A percentile compares a stretch with the other conserved stretches of the same genome.
Evolutionary conservation across 139 green algal species (phyloP).

Genomic region (Tetradesmus lagerheimii): DNA sequence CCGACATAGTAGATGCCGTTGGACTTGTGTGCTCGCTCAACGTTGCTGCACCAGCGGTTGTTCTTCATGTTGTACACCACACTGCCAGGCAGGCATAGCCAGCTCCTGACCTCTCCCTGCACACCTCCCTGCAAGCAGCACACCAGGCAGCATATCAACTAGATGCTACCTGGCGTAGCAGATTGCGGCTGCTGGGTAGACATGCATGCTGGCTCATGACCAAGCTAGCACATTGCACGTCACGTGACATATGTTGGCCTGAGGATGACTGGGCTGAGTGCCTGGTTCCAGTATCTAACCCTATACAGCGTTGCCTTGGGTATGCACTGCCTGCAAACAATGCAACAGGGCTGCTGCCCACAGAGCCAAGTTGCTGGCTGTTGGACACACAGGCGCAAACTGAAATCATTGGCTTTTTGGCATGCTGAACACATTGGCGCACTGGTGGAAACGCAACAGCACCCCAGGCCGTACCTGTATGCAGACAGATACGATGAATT

Average conservation of each 20-base stretch:
- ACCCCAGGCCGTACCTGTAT: neutral
- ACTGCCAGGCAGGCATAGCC: slow-evolving; percentile 45
- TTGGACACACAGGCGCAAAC: too few relatives aligned
- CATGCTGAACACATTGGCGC: too few relatives aligned
- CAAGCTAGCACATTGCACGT: neutral
- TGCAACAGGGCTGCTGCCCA: too few relatives aligned
- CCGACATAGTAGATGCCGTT: slow-evolving; percentile 81
- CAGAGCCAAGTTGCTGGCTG: neutral
- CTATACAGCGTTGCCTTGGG: too few relatives aligned
- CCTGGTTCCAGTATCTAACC: too few relatives aligned
- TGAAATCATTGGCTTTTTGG: too few relatives aligned
- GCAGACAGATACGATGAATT: slow-evolving; percentile 18
- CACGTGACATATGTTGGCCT: too few relatives aligned
- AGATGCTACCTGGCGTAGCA: neutral
- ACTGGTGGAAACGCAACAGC: too few relatives aligned
- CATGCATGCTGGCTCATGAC: neutral
- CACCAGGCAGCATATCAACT: neutral
- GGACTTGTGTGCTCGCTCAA: slow-evolving; percentile 73
- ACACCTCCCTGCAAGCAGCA: slow-evolving; percentile 53
- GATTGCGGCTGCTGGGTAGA: neutral
- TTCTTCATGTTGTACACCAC: slow-evolving; percentile 64
- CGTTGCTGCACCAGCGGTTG: slow-evolving; percentile 78
- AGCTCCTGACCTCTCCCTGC: slow-evolving; percentile 64
- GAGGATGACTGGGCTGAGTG: too few relatives aligned
- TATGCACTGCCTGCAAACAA: neutral